Conservation (phyloP, 2,329 filamentous ascomycete genomes). For the Stagonosporopsis rhizophila region DNA sequence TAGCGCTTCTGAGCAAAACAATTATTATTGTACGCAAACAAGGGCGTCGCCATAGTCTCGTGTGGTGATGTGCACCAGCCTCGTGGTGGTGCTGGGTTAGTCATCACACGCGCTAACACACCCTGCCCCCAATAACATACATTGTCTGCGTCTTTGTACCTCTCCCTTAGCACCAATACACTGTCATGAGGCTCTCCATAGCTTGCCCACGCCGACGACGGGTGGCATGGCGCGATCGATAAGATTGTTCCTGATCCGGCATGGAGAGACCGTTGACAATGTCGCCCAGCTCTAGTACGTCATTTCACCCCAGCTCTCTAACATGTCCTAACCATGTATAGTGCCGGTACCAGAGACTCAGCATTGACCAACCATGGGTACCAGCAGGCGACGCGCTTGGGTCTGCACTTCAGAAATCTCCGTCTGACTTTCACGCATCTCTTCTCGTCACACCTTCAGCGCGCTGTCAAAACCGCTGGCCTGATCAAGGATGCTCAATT, state of each 20-base stretch:
- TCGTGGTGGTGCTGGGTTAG: no score
- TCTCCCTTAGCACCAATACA: background rate
- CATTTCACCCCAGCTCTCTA: background rate
- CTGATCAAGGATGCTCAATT: conserved; percentile 67
- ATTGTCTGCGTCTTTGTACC: conserved; percentile 4
- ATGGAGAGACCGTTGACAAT: conserved; percentile 92
- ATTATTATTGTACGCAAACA: no score
- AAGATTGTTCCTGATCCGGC: conserved; percentile 79
- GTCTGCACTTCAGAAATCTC: conserved; percentile 68
- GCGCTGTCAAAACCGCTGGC: conserved; percentile 75
- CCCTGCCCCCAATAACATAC: no score
- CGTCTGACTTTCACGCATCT: conserved; percentile 72
- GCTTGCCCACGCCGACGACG: conserved; percentile 22
- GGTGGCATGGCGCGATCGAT: conserved; percentile 51
- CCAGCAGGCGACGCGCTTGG: conserved; percentile 77
- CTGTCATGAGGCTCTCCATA: conserved; percentile 26
- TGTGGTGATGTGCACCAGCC: no score
- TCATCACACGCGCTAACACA: no score
- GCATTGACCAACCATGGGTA: conserved; percentile 81
- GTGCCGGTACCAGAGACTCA: conserved; percentile 82
- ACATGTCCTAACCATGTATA: conserved; percentile 41
- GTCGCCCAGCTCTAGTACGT: conserved; percentile 75
- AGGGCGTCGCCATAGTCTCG: no score
- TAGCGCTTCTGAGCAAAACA: no score
- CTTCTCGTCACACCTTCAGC: conserved; percentile 79